phyloP scores from a whole-genome alignment of 805 yeast species.

The Lachancea sp. region DNA sequence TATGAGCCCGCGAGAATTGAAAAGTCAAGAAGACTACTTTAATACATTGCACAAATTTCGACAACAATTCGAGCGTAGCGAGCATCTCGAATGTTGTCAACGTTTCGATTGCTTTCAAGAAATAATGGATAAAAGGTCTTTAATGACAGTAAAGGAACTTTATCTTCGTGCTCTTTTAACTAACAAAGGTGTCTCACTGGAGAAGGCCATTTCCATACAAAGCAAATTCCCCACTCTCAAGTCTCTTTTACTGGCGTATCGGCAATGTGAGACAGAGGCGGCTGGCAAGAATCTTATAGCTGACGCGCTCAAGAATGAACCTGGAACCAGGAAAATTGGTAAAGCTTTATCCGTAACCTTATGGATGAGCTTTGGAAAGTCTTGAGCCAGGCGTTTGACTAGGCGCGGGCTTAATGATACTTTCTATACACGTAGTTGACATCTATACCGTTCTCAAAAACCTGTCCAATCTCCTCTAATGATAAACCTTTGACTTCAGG shows the following conservation, averaged over 20 bases:
- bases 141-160: slow-evolving; percentile 68
- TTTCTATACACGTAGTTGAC: slow-evolving; percentile 32
- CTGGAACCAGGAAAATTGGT: slow-evolving; percentile 31
- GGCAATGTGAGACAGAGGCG: slow-evolving; percentile 19
- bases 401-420: slow-evolving; percentile 17
- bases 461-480: slow-evolving; percentile 37
- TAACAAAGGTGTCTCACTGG: slow-evolving; percentile 72
- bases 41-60: slow-evolving; percentile 39
- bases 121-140: slow-evolving; percentile 60
- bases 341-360: slow-evolving; percentile 28
- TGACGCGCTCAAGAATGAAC: slow-evolving; percentile 24
- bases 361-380: slow-evolving; percentile 11
- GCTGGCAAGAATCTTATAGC: slow-evolving; percentile 27
- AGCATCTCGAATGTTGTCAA: slow-evolving; percentile 38
- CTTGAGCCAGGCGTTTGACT: neutral
- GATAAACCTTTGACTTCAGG: slow-evolving; percentile 43
- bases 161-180: slow-evolving; percentile 74
- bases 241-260: slow-evolving; percentile 35
- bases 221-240: slow-evolving; percentile 63
- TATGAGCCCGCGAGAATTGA: slow-evolving; percentile 44
- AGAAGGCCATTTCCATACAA: slow-evolving; percentile 78
- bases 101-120: slow-evolving; percentile 53
- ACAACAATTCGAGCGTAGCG: slow-evolving; percentile 35
- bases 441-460: slow-evolving; percentile 38
- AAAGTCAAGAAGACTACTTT: slow-evolving; percentile 46